Evolutionary conservation across 2,329 filamentous ascomycete genomes (phyloP).

Genomic region (Neopestalotiopsis clavispora): DNA sequence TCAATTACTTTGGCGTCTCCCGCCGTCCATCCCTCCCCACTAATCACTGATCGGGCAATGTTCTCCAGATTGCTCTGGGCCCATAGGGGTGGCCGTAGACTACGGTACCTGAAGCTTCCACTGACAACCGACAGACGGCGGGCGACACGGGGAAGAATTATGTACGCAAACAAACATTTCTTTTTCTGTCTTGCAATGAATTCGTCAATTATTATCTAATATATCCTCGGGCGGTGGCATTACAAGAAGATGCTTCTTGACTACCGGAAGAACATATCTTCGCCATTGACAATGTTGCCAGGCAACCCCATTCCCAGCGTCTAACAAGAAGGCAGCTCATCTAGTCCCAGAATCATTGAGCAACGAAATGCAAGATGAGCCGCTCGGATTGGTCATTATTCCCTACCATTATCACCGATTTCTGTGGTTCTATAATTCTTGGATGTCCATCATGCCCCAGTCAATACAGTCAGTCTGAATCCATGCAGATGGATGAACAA

Average conservation of each 20-base stretch:
- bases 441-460: background rate
- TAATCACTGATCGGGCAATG: slow-evolving; percentile 10
- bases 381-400: background rate
- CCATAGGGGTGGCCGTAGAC: background rate
- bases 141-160: background rate
- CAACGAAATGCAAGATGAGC: background rate
- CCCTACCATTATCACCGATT: background rate
- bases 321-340: background rate
- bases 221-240: too few relatives aligned
- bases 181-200: too few relatives aligned
- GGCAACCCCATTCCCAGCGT: background rate
- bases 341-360: background rate
- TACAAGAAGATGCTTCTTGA: too few relatives aligned
- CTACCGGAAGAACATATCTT: too few relatives aligned
- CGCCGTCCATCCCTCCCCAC: background rate
- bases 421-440: background rate
- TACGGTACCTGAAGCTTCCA: background rate
- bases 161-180: background rate
- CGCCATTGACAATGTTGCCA: too few relatives aligned
- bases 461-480: background rate
- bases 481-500: background rate
- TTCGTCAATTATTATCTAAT: too few relatives aligned
- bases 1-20: slow-evolving; percentile 6
- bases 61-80: slow-evolving; percentile 6
- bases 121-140: slow-evolving; percentile 2